Conservation (phyloP, 1,139 yeast genomes). For the Waltiozyma sp. region DNA sequence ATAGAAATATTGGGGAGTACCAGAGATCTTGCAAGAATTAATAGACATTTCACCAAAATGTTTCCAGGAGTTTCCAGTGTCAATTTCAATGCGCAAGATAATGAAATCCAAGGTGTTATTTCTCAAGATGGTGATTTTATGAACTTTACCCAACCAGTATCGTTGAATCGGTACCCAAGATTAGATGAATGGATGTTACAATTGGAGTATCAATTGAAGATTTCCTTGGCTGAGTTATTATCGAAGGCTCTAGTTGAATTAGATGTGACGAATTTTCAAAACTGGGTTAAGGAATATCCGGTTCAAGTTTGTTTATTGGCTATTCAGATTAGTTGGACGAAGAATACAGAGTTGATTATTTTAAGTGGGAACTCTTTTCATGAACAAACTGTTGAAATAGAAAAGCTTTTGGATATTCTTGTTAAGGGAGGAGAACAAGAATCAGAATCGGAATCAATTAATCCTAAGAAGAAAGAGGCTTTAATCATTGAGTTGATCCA, state of each 20-base stretch:
- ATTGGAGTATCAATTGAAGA: conserved; percentile 44
- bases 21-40: conserved; percentile 35
- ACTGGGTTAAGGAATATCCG: conserved; percentile 33
- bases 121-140: conserved; percentile 62
- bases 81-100: conserved; percentile 26
- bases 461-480: conserved; percentile 10
- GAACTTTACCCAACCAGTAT: conserved; percentile 32
- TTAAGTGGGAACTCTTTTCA: conserved; percentile 4
- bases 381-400: conserved; percentile 4
- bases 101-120: conserved; percentile 34
- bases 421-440: conserved; percentile 9
- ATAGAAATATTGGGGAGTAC: conserved; percentile 72
- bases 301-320: conserved; percentile 50
- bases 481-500: conserved; percentile 60
- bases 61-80: conserved; percentile 53
- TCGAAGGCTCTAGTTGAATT: conserved; percentile 20
- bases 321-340: conserved; percentile 50
- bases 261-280: conserved; percentile 10
- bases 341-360: conserved; percentile 25
- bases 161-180: conserved; percentile 30
- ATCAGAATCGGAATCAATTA: background rate
- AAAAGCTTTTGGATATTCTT: conserved; percentile 17
- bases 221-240: conserved; percentile 33
- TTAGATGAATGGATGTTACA: conserved; percentile 55
- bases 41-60: conserved; percentile 60